These are phyloP conservation scores for Asterophora parasitica DNA, from an alignment of 768 basidiomycete genomes.

Conservation along the genomic window DNA sequence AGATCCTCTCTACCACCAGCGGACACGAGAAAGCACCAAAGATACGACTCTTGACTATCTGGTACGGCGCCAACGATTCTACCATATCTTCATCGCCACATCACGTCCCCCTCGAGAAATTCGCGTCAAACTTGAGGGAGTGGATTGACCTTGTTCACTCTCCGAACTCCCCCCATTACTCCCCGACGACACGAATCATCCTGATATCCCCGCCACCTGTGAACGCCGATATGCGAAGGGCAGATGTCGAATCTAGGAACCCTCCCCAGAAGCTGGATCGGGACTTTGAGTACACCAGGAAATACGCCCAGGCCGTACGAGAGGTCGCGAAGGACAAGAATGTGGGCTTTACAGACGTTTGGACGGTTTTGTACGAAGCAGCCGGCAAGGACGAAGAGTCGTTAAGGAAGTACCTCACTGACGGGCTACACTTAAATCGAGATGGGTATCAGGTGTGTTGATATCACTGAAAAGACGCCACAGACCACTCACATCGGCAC, in stretches of 20 bases:
- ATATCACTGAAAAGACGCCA: neutral
- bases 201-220: slow-evolving; percentile 86
- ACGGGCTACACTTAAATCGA: slow-evolving; percentile 80
- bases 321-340: slow-evolving; percentile 50
- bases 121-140: slow-evolving; percentile 54
- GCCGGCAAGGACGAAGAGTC: slow-evolving; percentile 56
- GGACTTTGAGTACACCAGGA: slow-evolving; percentile 52
- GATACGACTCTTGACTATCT: slow-evolving; percentile 74
- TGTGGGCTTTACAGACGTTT: slow-evolving; percentile 70
- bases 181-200: slow-evolving; percentile 71
- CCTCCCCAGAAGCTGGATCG: slow-evolving; percentile 55
- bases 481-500: neutral
- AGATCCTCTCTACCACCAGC: slow-evolving; percentile 57
- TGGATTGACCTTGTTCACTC: slow-evolving; percentile 62
- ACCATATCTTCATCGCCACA: slow-evolving; percentile 60
- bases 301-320: slow-evolving; percentile 68
- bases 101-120: slow-evolving; percentile 69
- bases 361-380: slow-evolving; percentile 65
- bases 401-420: slow-evolving; percentile 50
- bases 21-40: slow-evolving; percentile 47
- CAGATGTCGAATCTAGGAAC: slow-evolving; percentile 43
- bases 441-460: slow-evolving; percentile 65
- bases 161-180: slow-evolving; percentile 59
- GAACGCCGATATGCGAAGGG: slow-evolving; percentile 53
- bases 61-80: slow-evolving; percentile 91